Evolutionary conservation across 2,329 filamentous ascomycete species (phyloP).

Genomic region (Plenodomus biglobosus): DNA sequence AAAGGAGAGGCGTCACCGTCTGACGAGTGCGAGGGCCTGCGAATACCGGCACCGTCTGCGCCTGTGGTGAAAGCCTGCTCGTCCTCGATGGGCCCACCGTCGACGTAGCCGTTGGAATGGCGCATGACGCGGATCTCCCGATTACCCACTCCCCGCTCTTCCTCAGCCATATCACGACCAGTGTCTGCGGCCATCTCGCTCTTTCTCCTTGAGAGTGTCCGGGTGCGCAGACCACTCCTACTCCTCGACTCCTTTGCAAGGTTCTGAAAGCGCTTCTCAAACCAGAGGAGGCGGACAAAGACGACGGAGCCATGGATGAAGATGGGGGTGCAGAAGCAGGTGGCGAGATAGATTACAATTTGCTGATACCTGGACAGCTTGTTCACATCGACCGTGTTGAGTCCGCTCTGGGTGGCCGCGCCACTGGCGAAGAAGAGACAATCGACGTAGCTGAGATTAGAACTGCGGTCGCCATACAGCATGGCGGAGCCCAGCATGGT

Average conservation of each 20-base stretch:
- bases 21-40: conserved; percentile 9
- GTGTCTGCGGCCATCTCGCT: conserved; percentile 50
- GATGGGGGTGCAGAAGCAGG: conserved; percentile 46
- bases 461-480: conserved; percentile 61
- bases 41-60: conserved; percentile 33
- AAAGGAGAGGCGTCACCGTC: conserved; percentile 25
- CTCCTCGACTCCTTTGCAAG: conserved; percentile 72
- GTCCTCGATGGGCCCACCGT: conserved; percentile 62
- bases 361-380: conserved; percentile 53
- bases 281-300: conserved; percentile 93
- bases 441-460: conserved; percentile 75
- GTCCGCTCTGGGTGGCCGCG: conserved; percentile 84
- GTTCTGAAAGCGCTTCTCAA: conserved; percentile 91
- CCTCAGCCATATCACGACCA: conserved; percentile 49
- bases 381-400: conserved; percentile 72
- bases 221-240: conserved; percentile 55
- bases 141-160: conserved; percentile 66
- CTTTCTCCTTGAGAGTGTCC: conserved; percentile 59
- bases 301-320: conserved; percentile 69
- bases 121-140: conserved; percentile 68
- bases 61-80: conserved; percentile 49
- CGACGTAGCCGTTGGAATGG: conserved; percentile 53
- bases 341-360: conserved; percentile 49
- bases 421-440: conserved; percentile 86
- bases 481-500: conserved; percentile 75